Percentiles rank a stretch among this genome's conserved stretches.
These are phyloP conservation scores for Ceratorhiza oryzae-sativae DNA, from an alignment of 1,284 basidiomycete genomes.

Conservation along the genomic window DNA sequence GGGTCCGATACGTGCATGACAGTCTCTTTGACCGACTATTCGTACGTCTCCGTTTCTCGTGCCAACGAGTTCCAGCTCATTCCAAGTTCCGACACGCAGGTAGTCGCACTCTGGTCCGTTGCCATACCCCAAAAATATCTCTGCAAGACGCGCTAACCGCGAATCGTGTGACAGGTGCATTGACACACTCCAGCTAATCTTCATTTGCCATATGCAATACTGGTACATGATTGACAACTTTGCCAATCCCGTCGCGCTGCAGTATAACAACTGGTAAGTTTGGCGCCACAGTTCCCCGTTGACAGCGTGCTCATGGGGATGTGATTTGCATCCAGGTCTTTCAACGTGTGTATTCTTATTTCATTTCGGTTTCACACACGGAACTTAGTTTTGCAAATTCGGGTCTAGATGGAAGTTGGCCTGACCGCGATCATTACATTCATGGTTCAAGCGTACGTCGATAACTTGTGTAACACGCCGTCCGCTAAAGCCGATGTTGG, in stretches of 20 bases:
- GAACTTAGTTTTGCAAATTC: not conserved
- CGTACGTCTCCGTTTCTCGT: not conserved
- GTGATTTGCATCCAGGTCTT: no score
- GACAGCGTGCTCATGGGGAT: no score
- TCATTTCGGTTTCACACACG: slow-evolving; percentile 49
- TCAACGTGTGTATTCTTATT: not conserved
- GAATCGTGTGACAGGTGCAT: not conserved
- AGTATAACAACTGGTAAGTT: slow-evolving; percentile 47
- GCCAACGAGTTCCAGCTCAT: no score
- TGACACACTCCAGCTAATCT: slow-evolving; percentile 20
- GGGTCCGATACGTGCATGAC: slow-evolving; percentile 30
- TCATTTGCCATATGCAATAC: slow-evolving; percentile 32
- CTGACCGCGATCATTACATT: slow-evolving; percentile 46
- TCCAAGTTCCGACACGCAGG: not conserved
- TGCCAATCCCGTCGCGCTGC: slow-evolving; percentile 45
- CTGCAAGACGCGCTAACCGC: not conserved
- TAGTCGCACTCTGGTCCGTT: slow-evolving; percentile 15
- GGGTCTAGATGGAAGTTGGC: slow-evolving; percentile 13
- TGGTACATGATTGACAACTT: slow-evolving; percentile 49
- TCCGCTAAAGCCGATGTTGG: not conserved
- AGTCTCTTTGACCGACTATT: slow-evolving; percentile 21
- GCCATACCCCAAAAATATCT: not conserved
- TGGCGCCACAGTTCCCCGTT: not conserved
- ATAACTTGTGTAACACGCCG: not conserved
- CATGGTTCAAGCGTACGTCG: slow-evolving; percentile 47